A percentile compares a stretch with the other conserved stretches of the same genome.
Evolutionary conservation across 495 filamentous ascomycete species (phyloP).

Genomic region (Podospora fimiseda): DNA sequence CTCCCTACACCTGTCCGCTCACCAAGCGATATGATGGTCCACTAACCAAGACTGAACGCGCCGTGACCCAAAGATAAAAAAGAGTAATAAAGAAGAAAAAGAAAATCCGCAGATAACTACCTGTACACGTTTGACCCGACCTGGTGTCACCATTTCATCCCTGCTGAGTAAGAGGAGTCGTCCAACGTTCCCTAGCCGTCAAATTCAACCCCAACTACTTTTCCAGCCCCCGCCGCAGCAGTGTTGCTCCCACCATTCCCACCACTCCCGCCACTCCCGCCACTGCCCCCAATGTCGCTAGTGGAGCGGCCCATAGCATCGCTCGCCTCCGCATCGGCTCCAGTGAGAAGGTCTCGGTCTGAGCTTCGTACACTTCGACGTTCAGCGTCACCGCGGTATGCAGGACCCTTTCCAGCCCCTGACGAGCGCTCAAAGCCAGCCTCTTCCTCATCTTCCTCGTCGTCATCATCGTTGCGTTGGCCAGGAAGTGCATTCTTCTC

Average conservation of each 20-base stretch:
- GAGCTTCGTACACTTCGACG: conserved; percentile 61
- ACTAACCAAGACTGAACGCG: background rate
- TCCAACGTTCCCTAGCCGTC: conserved; percentile 22
- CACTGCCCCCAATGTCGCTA: background rate
- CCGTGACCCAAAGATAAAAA: background rate
- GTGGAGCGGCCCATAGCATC: conserved; percentile 14
- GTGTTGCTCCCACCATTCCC: conserved; percentile 11
- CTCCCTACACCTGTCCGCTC: background rate
- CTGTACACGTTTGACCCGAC: background rate
- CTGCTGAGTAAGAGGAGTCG: background rate
- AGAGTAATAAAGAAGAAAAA: background rate
- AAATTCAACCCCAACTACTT: conserved; percentile 34
- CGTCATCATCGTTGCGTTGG: conserved; percentile 68
- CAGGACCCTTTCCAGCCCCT: conserved; percentile 23
- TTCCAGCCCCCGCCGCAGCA: conserved; percentile 15
- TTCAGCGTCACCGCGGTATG: conserved; percentile 38
- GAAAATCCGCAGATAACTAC: too few relatives aligned
- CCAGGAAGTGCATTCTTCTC: conserved; percentile 65
- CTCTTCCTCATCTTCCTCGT: conserved; percentile 55
- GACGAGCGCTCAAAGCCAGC: conserved; percentile 10
- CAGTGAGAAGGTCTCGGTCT: conserved; percentile 71
- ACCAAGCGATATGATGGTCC: background rate
- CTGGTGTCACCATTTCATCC: background rate
- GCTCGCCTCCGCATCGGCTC: conserved; percentile 64
- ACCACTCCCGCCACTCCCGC: conserved; percentile 22